Percentiles rank a stretch among this genome's conserved stretches.
Conservation (phyloP, 495 filamentous ascomycete genomes). For the Penicillium lividum region DNA sequence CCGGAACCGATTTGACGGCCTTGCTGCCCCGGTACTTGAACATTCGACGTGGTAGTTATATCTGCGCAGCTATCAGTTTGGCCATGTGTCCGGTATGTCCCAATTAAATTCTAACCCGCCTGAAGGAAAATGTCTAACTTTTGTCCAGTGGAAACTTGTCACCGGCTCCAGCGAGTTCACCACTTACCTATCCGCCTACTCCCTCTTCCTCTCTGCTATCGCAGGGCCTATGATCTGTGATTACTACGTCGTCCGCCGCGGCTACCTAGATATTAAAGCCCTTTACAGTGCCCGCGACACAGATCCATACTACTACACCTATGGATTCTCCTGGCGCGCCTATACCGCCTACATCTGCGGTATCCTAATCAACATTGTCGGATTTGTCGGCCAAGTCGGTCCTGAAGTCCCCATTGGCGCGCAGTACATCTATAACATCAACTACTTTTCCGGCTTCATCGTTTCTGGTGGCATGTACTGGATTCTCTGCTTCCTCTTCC, state of each 20-base stretch:
- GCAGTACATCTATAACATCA: conserved; percentile 84
- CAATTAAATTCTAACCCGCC: neutral
- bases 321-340: conserved; percentile 78
- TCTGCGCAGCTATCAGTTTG: conserved; percentile 81
- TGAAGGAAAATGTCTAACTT: neutral
- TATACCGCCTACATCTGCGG: conserved; percentile 83
- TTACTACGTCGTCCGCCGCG: conserved; percentile 85
- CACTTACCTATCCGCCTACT: conserved; percentile 92
- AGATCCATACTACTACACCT: conserved; percentile 71
- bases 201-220: conserved; percentile 92
- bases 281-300: conserved; percentile 71
- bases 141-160: conserved; percentile 68
- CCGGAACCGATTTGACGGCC: conserved; percentile 89
- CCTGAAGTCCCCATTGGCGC: conserved; percentile 72
- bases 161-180: conserved; percentile 82
- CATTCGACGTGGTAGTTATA: conserved; percentile 87
- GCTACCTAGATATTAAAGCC: conserved; percentile 76
- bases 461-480: conserved; percentile 71
- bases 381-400: conserved; percentile 83
- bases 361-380: conserved; percentile 90
- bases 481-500: conserved; percentile 63
- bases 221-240: conserved; percentile 88
- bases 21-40: conserved; percentile 83
- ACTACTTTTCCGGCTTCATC: conserved; percentile 84
- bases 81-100: conserved; percentile 74